These are phyloP conservation scores for Leccinum obscurum DNA, from an alignment of 768 basidiomycete species.

Conservation along the genomic window DNA sequence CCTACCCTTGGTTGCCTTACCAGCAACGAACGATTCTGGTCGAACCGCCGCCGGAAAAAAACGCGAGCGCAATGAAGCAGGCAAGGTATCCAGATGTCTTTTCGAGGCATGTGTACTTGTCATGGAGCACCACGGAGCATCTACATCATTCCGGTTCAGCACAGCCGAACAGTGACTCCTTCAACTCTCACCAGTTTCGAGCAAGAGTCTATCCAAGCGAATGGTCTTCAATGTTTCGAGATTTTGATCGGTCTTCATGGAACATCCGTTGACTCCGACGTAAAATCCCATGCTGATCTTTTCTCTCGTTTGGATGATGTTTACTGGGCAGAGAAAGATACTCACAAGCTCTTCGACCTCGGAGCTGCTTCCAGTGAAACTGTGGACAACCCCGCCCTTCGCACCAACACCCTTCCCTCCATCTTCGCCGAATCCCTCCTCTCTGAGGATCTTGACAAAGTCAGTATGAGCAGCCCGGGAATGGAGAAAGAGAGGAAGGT, in stretches of 20 bases:
- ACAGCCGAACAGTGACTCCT: neutral
- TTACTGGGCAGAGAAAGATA: constrained; percentile 3
- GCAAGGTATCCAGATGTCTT: constrained; percentile 47
- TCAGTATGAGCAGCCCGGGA: constrained; percentile 76
- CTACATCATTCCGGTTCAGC: constrained; percentile 33
- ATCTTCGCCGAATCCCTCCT: constrained; percentile 61
- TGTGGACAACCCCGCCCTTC: constrained; percentile 78
- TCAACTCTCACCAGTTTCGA: constrained; percentile 65
- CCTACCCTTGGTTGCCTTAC: constrained; percentile 70
- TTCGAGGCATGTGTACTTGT: constrained; percentile 66
- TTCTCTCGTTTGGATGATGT: neutral
- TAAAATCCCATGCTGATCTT: constrained; percentile 71
- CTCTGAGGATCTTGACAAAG: constrained; percentile 61
- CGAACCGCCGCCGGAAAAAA: constrained; percentile 55
- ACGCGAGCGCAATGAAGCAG: constrained; percentile 42
- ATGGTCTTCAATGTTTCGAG: constrained; percentile 54
- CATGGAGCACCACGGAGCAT: constrained; percentile 75
- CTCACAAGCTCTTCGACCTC: constrained; percentile 59
- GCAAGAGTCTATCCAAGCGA: constrained; percentile 57
- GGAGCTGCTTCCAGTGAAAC: constrained; percentile 63
- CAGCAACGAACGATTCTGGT: constrained; percentile 57
- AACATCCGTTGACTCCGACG: constrained; percentile 70
- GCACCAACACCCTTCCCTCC: constrained; percentile 57
- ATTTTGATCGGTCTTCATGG: constrained; percentile 70
- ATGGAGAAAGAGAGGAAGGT: constrained; percentile 79